A percentile compares a stretch with the other conserved stretches of the same genome.
phyloP scores from a whole-genome alignment of 768 basidiomycete species.

The Fibroporia radiculosa region DNA sequence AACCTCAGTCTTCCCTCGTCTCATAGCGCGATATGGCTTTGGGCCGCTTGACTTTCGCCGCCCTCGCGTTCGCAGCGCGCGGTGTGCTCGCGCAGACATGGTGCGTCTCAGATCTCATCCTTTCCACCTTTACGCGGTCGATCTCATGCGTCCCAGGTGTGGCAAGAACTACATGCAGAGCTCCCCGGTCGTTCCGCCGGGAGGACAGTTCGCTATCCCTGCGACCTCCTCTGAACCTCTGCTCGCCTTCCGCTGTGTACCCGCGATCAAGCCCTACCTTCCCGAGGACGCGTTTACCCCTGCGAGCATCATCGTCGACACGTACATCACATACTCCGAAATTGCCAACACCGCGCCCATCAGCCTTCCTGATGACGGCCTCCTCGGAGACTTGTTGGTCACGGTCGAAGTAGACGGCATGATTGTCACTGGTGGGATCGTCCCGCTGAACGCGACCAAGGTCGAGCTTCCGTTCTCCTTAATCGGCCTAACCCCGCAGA shows the following conservation, averaged over 20 bases:
- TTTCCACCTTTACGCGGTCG: not conserved
- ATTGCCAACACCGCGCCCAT: slow-evolving; percentile 29
- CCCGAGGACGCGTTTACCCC: slow-evolving; percentile 27
- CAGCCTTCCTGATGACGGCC: slow-evolving; percentile 10
- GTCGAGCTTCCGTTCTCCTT: slow-evolving; percentile 28
- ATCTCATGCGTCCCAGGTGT: slow-evolving; percentile 29
- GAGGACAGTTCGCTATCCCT: slow-evolving; percentile 36
- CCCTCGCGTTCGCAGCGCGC: not conserved
- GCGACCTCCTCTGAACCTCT: slow-evolving; percentile 27
- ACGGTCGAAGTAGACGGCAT: slow-evolving; percentile 23
- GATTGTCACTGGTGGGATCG: slow-evolving; percentile 16
- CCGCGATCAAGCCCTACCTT: slow-evolving; percentile 40
- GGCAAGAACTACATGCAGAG: slow-evolving; percentile 40
- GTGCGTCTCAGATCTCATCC: not conserved
- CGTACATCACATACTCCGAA: slow-evolving; percentile 27
- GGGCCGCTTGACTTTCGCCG: not conserved
- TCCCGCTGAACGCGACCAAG: slow-evolving; percentile 32
- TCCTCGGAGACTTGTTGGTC: slow-evolving; percentile 15
- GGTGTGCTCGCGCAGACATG: slow-evolving; percentile 2
- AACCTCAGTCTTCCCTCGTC: too few relatives aligned
- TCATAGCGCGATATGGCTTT: slow-evolving; percentile 1
- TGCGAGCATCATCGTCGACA: slow-evolving; percentile 30
- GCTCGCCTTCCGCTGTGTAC: slow-evolving; percentile 39
- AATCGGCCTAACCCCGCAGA: slow-evolving; percentile 21
- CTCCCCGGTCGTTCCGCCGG: slow-evolving; percentile 35